Conservation (phyloP, 305 asterid species). For the Fraxinus greggii region DNA sequence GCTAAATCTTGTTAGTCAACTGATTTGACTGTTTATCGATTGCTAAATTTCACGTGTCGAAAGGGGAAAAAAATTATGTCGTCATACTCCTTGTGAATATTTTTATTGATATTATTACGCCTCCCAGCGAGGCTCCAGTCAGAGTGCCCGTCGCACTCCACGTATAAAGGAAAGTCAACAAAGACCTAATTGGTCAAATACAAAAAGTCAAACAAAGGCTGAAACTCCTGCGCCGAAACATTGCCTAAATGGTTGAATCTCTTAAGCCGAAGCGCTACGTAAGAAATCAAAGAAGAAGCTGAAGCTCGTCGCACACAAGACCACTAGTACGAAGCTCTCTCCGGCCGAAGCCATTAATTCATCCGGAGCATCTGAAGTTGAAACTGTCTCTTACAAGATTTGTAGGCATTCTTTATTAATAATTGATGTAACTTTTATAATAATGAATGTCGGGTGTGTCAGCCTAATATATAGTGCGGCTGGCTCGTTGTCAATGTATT, state of each 20-base stretch:
- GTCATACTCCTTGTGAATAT: neutral
- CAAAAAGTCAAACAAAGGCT: neutral
- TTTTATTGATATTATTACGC: neutral
- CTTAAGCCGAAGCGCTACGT: no score
- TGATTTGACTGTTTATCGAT: neutral
- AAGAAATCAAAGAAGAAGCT: no score
- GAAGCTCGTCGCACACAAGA: no score
- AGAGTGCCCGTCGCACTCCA: neutral
- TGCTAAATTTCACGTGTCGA: neutral
- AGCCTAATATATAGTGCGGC: no score
- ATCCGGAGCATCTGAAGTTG: no score
- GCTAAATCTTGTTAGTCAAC: neutral
- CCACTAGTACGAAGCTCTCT: no score
- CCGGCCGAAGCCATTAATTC: no score
- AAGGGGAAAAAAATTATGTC: neutral
- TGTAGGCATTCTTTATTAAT: no score
- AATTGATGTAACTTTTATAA: no score
- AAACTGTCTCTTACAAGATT: no score
- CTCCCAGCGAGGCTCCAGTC: neutral
- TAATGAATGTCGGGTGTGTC: no score
- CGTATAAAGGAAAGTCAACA: neutral
- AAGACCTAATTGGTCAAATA: neutral
- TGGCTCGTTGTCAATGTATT: no score
- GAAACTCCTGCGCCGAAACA: neutral
- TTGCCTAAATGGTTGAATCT: neutral